phyloP scores from a whole-genome alignment of 768 basidiomycete species.

The Russula lepida region DNA sequence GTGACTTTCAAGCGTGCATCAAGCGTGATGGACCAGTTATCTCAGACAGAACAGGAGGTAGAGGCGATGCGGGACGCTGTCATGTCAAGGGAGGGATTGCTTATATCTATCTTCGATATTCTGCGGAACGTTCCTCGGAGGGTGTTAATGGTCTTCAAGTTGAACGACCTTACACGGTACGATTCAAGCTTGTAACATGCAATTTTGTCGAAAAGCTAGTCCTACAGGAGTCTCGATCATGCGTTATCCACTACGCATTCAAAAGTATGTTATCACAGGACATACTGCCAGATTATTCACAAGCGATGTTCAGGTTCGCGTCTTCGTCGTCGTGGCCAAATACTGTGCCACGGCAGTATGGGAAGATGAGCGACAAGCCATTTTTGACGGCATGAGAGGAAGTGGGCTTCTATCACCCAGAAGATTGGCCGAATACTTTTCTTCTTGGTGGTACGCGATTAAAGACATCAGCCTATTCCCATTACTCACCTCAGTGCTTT shows the following conservation, averaged over 20 bases:
- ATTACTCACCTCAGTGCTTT: constrained; percentile 1
- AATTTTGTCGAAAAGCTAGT: background rate
- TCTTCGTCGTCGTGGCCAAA: constrained; percentile 87
- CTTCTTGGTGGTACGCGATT: constrained; percentile 58
- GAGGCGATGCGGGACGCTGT: constrained; percentile 79
- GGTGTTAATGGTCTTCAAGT: constrained; percentile 74
- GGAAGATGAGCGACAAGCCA: constrained; percentile 48
- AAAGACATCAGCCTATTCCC: background rate
- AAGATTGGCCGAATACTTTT: constrained; percentile 42
- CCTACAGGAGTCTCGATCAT: constrained; percentile 65
- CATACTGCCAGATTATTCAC: background rate
- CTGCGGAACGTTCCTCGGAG: constrained; percentile 77
- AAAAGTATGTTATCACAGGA: constrained; percentile 36
- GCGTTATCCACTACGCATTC: constrained; percentile 85
- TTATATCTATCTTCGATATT: constrained; percentile 81
- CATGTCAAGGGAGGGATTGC: constrained; percentile 69
- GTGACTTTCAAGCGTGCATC: constrained; percentile 52
- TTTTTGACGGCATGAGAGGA: constrained; percentile 35
- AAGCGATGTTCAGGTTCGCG: constrained; percentile 47
- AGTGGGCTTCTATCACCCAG: constrained; percentile 44
- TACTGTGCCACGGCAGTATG: constrained; percentile 79
- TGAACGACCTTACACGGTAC: constrained; percentile 79
- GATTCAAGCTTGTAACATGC: constrained; percentile 11
- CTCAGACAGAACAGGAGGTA: constrained; percentile 70
- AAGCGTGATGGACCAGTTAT: constrained; percentile 65